These are phyloP conservation scores for Populus deltoides DNA, from an alignment of 345 rosid species.

Conservation along the genomic window DNA sequence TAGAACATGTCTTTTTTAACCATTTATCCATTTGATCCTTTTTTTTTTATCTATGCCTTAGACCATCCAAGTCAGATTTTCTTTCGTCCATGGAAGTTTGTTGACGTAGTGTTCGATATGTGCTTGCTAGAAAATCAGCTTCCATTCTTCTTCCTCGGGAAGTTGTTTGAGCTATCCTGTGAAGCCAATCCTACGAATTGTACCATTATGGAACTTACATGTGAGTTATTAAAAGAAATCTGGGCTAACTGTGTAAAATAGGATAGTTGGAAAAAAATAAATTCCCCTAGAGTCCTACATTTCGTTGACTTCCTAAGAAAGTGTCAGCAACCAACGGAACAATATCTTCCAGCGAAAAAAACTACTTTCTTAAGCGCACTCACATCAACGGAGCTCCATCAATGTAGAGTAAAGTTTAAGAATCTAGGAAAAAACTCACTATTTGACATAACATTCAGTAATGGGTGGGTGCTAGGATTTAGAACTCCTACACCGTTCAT, in stretches of 20 bases:
- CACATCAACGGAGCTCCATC: slow-evolving; percentile 2
- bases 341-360: neutral
- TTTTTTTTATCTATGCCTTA: too few species aligned
- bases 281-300: neutral
- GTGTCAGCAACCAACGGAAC: neutral
- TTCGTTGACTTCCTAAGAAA: neutral
- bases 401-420: slow-evolving; percentile 13
- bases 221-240: rapidly evolving
- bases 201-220: too few species aligned
- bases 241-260: neutral
- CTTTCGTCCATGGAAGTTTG: too few species aligned
- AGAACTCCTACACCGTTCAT: too few species aligned
- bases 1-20: too few species aligned
- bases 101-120: too few species aligned
- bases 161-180: too few species aligned
- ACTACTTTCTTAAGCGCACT: neutral
- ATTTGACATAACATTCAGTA: slow-evolving; percentile 12
- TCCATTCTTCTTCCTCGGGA: slow-evolving; percentile 28
- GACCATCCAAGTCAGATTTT: too few species aligned
- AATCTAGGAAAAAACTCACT: neutral
- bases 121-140: slow-evolving; percentile 8
- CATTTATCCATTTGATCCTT: too few species aligned
- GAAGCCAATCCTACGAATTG: too few species aligned
- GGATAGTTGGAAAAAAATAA: neutral
- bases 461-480: too few species aligned